Conservation (phyloP, 371 early-diverging fungal species). For the Mortierella polycephala region DNA sequence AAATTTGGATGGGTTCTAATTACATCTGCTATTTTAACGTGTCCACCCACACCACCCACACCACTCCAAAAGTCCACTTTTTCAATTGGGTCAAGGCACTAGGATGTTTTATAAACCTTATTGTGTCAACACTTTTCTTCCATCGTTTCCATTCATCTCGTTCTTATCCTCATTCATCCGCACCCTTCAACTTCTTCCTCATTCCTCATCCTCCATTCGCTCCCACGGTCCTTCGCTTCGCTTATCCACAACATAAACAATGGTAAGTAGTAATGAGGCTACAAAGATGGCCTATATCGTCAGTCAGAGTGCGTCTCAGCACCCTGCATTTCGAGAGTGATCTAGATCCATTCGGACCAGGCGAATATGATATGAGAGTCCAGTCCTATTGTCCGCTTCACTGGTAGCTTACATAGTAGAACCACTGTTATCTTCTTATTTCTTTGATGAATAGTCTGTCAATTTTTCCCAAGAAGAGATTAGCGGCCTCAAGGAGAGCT, state of each 20-base stretch:
- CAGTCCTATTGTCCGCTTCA: no score
- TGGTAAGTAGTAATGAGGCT: not conserved
- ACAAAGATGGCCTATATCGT: no score
- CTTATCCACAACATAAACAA: not conserved
- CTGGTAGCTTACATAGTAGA: no score
- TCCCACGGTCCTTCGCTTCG: not conserved
- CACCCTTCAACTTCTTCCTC: not conserved
- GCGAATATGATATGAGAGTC: no score
- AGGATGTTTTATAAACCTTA: not conserved
- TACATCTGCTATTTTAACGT: no score
- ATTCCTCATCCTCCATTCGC: not conserved
- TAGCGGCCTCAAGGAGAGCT: conserved; percentile 58
- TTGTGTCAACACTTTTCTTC: not conserved
- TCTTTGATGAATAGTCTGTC: not conserved
- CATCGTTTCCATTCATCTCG: conserved; percentile 17
- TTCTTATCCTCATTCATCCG: not conserved
- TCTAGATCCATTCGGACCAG: no score
- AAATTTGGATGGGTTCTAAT: no score
- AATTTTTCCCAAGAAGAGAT: conserved; percentile 13
- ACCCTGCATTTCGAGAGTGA: no score
- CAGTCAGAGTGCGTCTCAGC: no score
- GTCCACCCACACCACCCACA: not conserved
- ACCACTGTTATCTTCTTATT: no score
- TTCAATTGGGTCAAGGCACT: no score
- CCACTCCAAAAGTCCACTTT: not conserved